phyloP scores from a whole-genome alignment of 108 stramenopile species.

The Skeletonema costatum region DNA sequence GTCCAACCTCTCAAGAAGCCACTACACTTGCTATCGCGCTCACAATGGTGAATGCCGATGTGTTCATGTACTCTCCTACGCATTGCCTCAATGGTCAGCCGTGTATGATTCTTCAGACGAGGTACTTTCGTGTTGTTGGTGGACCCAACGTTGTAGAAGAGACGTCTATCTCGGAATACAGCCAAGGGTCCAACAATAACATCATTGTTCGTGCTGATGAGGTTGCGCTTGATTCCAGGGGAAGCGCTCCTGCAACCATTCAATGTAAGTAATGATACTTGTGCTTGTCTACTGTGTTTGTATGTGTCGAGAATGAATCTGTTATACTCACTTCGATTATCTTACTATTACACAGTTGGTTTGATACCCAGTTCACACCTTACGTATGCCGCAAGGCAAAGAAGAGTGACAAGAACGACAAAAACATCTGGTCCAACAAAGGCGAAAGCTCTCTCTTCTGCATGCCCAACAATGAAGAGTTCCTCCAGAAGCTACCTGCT shows the following conservation, averaged over 20 bases:
- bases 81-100: conserved; percentile 43
- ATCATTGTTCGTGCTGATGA: conserved; percentile 13
- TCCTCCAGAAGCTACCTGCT: conserved; percentile 5
- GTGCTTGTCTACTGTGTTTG: not conserved
- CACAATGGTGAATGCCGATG: not conserved
- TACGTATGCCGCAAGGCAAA: conserved; percentile 39
- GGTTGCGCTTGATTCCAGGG: conserved; percentile 42
- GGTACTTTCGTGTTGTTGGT: conserved; percentile 28
- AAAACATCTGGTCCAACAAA: conserved; percentile 21
- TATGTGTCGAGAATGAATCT: not conserved
- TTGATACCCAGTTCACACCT: conserved; percentile 19
- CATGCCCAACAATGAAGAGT: conserved; percentile 37
- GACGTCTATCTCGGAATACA: conserved; percentile 16
- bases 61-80: not conserved
- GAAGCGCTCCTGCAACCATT: conserved; percentile 34
- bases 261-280: conserved; percentile 20
- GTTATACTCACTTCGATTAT: not conserved
- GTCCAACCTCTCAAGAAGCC: not conserved
- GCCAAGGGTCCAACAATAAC: not conserved
- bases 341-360: conserved; percentile 10
- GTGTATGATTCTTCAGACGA: conserved; percentile 36
- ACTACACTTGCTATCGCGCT: not conserved
- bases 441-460: conserved; percentile 25
- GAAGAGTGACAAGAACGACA: conserved; percentile 24
- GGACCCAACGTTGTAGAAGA: conserved; percentile 12